A percentile compares a stretch with the other conserved stretches of the same genome.
These are phyloP conservation scores for Meira miltonrushii DNA, from an alignment of 1,284 basidiomycete genomes.

Conservation along the genomic window DNA sequence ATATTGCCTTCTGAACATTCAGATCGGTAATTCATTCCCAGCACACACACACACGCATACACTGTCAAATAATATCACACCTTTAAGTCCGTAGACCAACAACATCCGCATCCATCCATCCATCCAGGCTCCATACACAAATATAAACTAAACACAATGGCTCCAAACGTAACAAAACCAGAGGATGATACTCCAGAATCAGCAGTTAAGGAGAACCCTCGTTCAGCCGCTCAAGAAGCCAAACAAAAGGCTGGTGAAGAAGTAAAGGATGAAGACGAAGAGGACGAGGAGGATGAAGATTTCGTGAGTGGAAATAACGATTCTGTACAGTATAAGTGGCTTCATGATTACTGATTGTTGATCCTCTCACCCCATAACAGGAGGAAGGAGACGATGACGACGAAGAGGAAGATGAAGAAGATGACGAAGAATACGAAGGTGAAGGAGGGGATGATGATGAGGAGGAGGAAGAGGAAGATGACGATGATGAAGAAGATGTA, in stretches of 20 bases:
- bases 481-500: background rate
- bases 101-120: too few species aligned
- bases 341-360: background rate
- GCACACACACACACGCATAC: too few species aligned
- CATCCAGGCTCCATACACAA: too few species aligned
- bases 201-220: slow-evolving; percentile 1
- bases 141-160: too few species aligned
- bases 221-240: background rate
- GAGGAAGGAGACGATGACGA: background rate
- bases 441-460: background rate
- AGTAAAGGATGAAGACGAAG: background rate
- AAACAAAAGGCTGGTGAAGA: background rate
- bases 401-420: background rate
- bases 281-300: slow-evolving; percentile 4
- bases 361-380: background rate
- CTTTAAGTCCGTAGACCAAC: too few species aligned
- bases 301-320: background rate
- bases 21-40: too few species aligned
- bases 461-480: slow-evolving; percentile 1
- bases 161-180: too few species aligned
- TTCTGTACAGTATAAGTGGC: background rate
- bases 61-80: too few species aligned
- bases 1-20: too few species aligned
- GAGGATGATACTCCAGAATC: too few species aligned
- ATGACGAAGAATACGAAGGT: background rate